Evolutionary conservation across 2,329 filamentous ascomycete species (phyloP).

Genomic region (Pezicula rhizophila): DNA sequence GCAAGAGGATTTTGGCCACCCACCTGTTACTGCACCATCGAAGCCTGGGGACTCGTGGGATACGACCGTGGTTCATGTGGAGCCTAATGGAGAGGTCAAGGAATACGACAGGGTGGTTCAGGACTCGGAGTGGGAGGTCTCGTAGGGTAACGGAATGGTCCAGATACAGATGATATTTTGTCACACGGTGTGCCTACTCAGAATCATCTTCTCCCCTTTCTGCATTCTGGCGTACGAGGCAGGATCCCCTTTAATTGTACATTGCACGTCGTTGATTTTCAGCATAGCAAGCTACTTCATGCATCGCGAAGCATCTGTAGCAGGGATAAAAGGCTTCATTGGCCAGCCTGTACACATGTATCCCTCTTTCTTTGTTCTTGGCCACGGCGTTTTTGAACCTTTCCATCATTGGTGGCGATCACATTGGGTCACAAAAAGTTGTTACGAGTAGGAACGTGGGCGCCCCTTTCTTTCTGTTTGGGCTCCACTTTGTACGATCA

Average conservation of each 20-base stretch:
- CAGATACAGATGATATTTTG: too few relatives aligned
- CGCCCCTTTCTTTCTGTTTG: slow-evolving; percentile 6
- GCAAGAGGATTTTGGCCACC: slow-evolving; percentile 7
- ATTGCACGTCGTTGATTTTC: slow-evolving; percentile 6
- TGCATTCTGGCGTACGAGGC: neutral
- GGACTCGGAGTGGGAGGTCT: slow-evolving; percentile 28
- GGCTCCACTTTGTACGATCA: neutral
- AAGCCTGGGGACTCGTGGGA: slow-evolving; percentile 20
- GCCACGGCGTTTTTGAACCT: slow-evolving; percentile 18
- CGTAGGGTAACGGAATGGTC: slow-evolving; percentile 9
- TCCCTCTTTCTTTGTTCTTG: slow-evolving; percentile 13
- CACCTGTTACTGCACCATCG: slow-evolving; percentile 15
- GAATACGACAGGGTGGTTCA: slow-evolving; percentile 16
- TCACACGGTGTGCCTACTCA: too few relatives aligned
- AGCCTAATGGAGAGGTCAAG: slow-evolving; percentile 11
- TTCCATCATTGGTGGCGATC: slow-evolving; percentile 7
- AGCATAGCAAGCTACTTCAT: slow-evolving; percentile 6
- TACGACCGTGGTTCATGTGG: slow-evolving; percentile 11
- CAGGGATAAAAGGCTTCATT: slow-evolving; percentile 9
- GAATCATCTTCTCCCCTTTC: neutral
- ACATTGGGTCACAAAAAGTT: slow-evolving; percentile 12
- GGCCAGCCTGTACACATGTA: slow-evolving; percentile 12
- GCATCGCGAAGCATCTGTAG: slow-evolving; percentile 13
- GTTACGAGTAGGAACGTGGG: slow-evolving; percentile 8
- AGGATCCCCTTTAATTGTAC: slow-evolving; percentile 9